A percentile compares a stretch with the other conserved stretches of the same genome.
Conservation (phyloP, 371 early-diverging fungal genomes). For the Ecytonucleospora hepatopenaei region DNA sequence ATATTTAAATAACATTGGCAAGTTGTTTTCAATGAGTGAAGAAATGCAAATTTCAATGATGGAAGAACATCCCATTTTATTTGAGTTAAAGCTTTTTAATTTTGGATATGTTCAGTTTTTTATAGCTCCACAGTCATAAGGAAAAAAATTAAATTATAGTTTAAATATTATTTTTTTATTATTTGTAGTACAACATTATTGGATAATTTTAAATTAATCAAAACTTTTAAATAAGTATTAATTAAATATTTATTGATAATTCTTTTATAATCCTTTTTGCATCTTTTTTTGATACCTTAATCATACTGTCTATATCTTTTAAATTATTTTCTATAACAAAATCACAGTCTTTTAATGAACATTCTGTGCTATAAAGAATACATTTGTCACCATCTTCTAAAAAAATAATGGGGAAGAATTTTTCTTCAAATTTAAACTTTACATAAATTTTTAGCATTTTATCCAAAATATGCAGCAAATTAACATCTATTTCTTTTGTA, state of each 20-base stretch:
- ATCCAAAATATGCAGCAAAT: not conserved
- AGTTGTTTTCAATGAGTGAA: conserved; percentile 26
- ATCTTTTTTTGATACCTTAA: too few species aligned
- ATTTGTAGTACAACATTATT: too few species aligned
- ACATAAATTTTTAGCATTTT: not conserved
- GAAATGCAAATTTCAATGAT: conserved; percentile 34
- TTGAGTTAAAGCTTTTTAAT: conserved; percentile 35
- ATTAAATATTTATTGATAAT: too few species aligned
- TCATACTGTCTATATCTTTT: too few species aligned
- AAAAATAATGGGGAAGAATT: not conserved
- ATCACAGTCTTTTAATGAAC: too few species aligned
- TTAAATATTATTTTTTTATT: not conserved
- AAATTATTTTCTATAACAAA: too few species aligned
- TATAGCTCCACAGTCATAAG: conserved; percentile 47
- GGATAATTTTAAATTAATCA: too few species aligned
- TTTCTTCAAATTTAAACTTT: not conserved
- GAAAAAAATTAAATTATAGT: conserved; percentile 8
- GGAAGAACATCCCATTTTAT: conserved; percentile 36
- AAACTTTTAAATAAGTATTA: too few species aligned
- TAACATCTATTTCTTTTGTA: not conserved
- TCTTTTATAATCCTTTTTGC: too few species aligned
- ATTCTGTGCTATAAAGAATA: too few species aligned
- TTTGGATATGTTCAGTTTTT: conserved; percentile 42
- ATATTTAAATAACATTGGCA: conserved; percentile 45
- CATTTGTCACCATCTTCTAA: not conserved